Percentiles rank a stretch among this genome's conserved stretches.
Evolutionary conservation across 306 rosid genomes (phyloP).

Genomic region (barrel medic (Medicago truncatula)): MtrunA17r5.0-ANR NC_053043.1:39241501-39242000

Average conservation of each 20-base stretch:
- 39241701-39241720: slow-evolving; percentile 20
- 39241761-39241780: background rate
- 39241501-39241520: too few relatives aligned
- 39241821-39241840: slow-evolving; percentile 87
- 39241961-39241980: slow-evolving; percentile 17
- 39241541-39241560: background rate
- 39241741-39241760: slow-evolving; percentile 14
- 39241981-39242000: slow-evolving; percentile 14
- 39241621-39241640: background rate
- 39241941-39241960: slow-evolving; percentile 25
- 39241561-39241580: slow-evolving; percentile 32
- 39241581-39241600: background rate
- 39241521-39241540: too few relatives aligned
- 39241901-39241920: slow-evolving; percentile 88
- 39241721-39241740: slow-evolving; percentile 16
- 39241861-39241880: slow-evolving; percentile 83
- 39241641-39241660: background rate
- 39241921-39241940: slow-evolving; percentile 82
- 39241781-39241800: slow-evolving; percentile 66
- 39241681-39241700: slow-evolving; percentile 17
- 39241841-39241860: slow-evolving; percentile 71
- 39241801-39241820: slow-evolving; percentile 97
- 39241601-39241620: background rate
- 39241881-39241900: slow-evolving; percentile 90
- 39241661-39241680: background rate